These are phyloP conservation scores for Mycena metata DNA, from an alignment of 768 basidiomycete species.

Conservation along the genomic window DNA sequence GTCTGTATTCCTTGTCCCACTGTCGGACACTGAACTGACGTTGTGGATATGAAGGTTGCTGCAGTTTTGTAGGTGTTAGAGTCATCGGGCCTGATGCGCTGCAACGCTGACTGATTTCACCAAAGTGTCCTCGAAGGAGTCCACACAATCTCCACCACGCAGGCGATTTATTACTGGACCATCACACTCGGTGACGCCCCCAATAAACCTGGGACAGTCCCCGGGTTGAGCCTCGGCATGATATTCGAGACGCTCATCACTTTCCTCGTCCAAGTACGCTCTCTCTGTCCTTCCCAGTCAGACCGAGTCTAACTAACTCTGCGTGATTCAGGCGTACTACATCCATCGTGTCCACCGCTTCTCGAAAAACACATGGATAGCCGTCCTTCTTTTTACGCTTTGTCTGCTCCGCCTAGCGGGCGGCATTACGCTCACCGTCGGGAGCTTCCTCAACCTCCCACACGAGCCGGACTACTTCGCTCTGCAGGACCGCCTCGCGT, in stretches of 20 bases:
- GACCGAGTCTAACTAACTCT: not conserved
- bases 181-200: constrained; percentile 16
- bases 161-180: constrained; percentile 28
- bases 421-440: constrained; percentile 37
- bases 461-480: constrained; percentile 40
- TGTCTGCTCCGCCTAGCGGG: constrained; percentile 38
- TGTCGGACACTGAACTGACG: not conserved
- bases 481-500: constrained; percentile 39
- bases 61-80: constrained; percentile 8
- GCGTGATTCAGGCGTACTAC: constrained; percentile 39
- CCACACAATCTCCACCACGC: constrained; percentile 17
- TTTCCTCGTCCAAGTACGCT: constrained; percentile 44
- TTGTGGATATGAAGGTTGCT: constrained; percentile 12
- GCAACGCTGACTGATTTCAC: not conserved
- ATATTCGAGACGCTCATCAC: constrained; percentile 48
- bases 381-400: constrained; percentile 36
- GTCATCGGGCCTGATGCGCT: no score
- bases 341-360: constrained; percentile 43
- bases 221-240: constrained; percentile 8
- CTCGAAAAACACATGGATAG: constrained; percentile 33
- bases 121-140: constrained; percentile 17
- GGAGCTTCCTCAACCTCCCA: constrained; percentile 42
- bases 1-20: not conserved
- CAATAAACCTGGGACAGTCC: constrained; percentile 23
- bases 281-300: not conserved